Base-by-base conservation (phyloP, 352 stramenopile species). In the Phytophthora meadii region DNA sequence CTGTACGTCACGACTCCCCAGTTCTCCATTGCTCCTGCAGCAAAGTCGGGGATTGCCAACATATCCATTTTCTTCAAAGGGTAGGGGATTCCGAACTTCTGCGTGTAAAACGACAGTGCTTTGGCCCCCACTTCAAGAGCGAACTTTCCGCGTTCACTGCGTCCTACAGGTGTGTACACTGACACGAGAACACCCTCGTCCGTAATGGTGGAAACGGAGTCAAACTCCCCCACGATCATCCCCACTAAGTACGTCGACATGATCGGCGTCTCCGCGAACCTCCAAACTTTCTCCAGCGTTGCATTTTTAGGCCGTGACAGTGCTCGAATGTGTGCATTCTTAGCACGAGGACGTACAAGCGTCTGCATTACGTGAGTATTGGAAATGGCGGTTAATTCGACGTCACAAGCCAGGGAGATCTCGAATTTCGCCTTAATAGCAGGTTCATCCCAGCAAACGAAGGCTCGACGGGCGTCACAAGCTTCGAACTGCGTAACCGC, bases 391-490 rank as follows among this genome's bases (percentile, higher is more conserved):
- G 90, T 94, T 36, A 98, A 83, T 37, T 94, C 63, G 15, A 68
- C 69, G 41, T 97, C 92, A 5, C 98, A 93, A 2, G 92, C 76
- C 49, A 99, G 90, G 6, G 87, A 91, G 50, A 99, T 91, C 52
- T 90, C 77, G 71, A 99, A 99, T 17, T 88, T 89, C 22, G 97
- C 96, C 81, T 99, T 99, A 34, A 97, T 81, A 14, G 93, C 89
- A 2, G 98, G 98, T 75, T 99, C 98, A 76, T 99, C 98, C 89
- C 97, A 98, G 81, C 98, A 99, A 7, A 97, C 96, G 69, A 99
- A 99, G 25, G 95, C 96, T 19, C 95, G 88, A 48, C 97, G 88
- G n/a, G 90, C 89, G 50, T 98, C 88, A 50, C 91, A 90, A 42
- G 89, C 88, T 56, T 88, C 80, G 51, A 93, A 94, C 65, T 93